These are phyloP conservation scores for Penicillium sp. DNA, from an alignment of 2,329 filamentous ascomycete genomes.

Conservation along the genomic window DNA sequence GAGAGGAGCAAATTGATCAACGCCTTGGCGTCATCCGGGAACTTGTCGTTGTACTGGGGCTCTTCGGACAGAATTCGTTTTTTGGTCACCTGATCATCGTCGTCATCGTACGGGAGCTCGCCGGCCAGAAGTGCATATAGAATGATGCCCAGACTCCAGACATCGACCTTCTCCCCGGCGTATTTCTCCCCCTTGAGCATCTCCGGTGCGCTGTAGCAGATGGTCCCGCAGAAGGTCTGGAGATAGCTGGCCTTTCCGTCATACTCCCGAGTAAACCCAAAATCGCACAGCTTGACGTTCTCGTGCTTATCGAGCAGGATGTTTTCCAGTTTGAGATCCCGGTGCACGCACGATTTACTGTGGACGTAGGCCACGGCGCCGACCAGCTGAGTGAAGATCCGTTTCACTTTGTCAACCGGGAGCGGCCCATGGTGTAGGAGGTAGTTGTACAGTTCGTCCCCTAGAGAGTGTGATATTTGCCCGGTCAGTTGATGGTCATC, in stretches of 20 bases:
- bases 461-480: conserved; percentile 45
- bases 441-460: conserved; percentile 96
- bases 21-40: conserved; percentile 70
- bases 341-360: conserved; percentile 89
- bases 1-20: conserved; percentile 77
- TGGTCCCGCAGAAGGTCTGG: conserved; percentile 94
- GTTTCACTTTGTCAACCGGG: conserved; percentile 79
- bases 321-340: conserved; percentile 93
- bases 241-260: conserved; percentile 90
- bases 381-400: conserved; percentile 91
- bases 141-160: conserved; percentile 95
- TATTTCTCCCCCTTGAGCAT: conserved; percentile 99
- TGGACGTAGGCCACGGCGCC: conserved; percentile 95
- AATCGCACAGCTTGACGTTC: conserved; percentile 96
- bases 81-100: conserved; percentile 84
- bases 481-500: background rate
- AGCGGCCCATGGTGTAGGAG: conserved; percentile 81
- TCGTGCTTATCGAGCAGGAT: conserved; percentile 94
- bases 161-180: conserved; percentile 93
- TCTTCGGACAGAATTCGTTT: conserved; percentile 78
- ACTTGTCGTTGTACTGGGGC: conserved; percentile 72
- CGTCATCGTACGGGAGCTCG: conserved; percentile 88
- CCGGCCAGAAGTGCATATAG: conserved; percentile 76
- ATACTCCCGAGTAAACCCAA: conserved; percentile 96
- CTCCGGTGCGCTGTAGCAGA: conserved; percentile 96